phyloP scores from a whole-genome alignment of 306 rosid genomes.

The Quercus gilva region DNA sequence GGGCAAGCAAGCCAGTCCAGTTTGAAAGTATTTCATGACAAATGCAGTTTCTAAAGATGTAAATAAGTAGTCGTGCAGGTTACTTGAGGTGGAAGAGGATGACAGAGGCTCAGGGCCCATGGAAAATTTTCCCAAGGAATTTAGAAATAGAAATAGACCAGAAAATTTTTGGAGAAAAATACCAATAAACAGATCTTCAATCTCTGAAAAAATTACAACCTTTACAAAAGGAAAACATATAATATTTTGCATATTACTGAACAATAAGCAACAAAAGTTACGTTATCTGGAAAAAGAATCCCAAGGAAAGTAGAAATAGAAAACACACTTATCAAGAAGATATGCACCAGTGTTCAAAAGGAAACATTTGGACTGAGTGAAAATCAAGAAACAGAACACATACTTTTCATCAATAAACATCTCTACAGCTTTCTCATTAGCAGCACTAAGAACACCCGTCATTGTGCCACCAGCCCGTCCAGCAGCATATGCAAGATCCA shows the following conservation, averaged over 20 bases:
- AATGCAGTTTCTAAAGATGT: background rate
- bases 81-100: background rate
- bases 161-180: background rate
- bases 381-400: constrained; percentile 14
- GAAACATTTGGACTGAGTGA: background rate
- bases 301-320: constrained; percentile 2
- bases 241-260: background rate
- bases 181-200: background rate
- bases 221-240: background rate
- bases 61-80: background rate
- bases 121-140: background rate
- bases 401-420: constrained; percentile 92
- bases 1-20: background rate
- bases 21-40: background rate
- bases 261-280: background rate
- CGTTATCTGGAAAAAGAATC: background rate
- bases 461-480: constrained; percentile 99
- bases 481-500: constrained; percentile 95
- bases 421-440: constrained; percentile 98
- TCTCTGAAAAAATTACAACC: background rate
- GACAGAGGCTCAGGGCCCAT: background rate
- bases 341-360: background rate
- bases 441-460: constrained; percentile 99
- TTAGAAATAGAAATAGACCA: background rate
- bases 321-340: background rate